Conservation (phyloP, 2,329 filamentous ascomycete species). For the Simplicillium aogashimaense region DNA sequence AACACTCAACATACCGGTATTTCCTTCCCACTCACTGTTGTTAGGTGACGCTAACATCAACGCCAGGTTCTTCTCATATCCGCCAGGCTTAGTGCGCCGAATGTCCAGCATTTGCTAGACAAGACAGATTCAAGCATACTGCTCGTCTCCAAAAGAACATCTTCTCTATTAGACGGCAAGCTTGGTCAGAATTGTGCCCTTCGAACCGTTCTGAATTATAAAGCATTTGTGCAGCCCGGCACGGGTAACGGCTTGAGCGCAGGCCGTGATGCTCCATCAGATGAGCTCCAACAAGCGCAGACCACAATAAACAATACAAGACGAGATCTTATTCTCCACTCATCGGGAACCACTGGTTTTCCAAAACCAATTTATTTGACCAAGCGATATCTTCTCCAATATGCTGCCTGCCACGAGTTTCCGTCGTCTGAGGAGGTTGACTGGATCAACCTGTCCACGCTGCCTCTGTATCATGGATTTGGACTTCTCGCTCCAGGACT, state of each 20-base stretch:
- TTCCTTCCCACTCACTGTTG: too few relatives aligned
- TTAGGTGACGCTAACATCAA: too few relatives aligned
- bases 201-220: too few relatives aligned
- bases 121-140: conserved; percentile 7
- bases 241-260: too few relatives aligned
- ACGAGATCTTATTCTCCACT: conserved; percentile 18
- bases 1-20: too few relatives aligned
- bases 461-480: conserved; percentile 22
- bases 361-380: conserved; percentile 21
- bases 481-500: conserved; percentile 17
- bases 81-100: conserved; percentile 10
- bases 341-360: conserved; percentile 21
- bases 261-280: conserved; percentile 2
- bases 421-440: conserved; percentile 2
- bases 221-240: too few relatives aligned
- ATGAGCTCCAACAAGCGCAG: too few relatives aligned
- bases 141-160: conserved; percentile 5
- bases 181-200: too few relatives aligned
- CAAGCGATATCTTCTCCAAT: conserved; percentile 16
- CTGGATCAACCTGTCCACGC: conserved; percentile 17
- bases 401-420: conserved; percentile 18
- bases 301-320: neutral
- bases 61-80: conserved; percentile 12
- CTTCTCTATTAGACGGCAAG: too few relatives aligned
- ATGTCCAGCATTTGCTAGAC: conserved; percentile 8